A percentile compares a stretch with the other conserved stretches of the same genome.
Conservation (phyloP, 2,329 filamentous ascomycete genomes). For the Cytospora paraplurivora region DNA sequence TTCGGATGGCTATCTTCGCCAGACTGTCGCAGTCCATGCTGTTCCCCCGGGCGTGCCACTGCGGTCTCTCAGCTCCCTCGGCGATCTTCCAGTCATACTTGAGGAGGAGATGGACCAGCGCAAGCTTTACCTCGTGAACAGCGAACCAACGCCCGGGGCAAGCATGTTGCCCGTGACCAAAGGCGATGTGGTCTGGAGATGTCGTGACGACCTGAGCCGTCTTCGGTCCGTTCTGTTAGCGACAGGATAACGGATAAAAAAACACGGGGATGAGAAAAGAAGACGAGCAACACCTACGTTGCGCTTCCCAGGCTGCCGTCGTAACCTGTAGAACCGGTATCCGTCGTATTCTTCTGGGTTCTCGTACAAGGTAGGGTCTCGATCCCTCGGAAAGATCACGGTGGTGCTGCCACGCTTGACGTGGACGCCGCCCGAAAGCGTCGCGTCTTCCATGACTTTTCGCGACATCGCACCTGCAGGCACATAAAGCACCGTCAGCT, state of each 20-base stretch:
- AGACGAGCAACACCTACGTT: slow-evolving; percentile 14
- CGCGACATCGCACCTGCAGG: slow-evolving; percentile 3
- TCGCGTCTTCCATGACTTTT: slow-evolving; percentile 4
- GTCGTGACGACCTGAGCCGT: slow-evolving; percentile 41
- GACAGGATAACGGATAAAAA: too few relatives aligned
- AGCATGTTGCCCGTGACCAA: slow-evolving; percentile 45
- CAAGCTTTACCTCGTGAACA: slow-evolving; percentile 43
- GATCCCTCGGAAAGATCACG: not conserved
- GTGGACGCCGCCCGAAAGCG: slow-evolving; percentile 5
- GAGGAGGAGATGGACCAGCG: slow-evolving; percentile 36
- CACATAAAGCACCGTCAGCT: not conserved
- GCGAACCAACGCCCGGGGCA: slow-evolving; percentile 49
- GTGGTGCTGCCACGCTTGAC: not conserved
- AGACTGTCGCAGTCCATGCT: not conserved
- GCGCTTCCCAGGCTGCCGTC: not conserved
- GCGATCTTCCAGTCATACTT: slow-evolving; percentile 36
- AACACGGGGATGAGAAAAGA: too few relatives aligned
- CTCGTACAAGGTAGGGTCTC: slow-evolving; percentile 27
- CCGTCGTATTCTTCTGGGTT: slow-evolving; percentile 35
- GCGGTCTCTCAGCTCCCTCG: slow-evolving; percentile 20
- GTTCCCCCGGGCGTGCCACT: slow-evolving; percentile 1
- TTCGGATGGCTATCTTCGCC: slow-evolving; percentile 9
- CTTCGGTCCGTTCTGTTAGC: slow-evolving; percentile 32
- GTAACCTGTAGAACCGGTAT: slow-evolving; percentile 32
- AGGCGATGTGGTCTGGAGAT: slow-evolving; percentile 37